phyloP scores from a whole-genome alignment of 306 rosid species.

The Cicer bijugum region DNA sequence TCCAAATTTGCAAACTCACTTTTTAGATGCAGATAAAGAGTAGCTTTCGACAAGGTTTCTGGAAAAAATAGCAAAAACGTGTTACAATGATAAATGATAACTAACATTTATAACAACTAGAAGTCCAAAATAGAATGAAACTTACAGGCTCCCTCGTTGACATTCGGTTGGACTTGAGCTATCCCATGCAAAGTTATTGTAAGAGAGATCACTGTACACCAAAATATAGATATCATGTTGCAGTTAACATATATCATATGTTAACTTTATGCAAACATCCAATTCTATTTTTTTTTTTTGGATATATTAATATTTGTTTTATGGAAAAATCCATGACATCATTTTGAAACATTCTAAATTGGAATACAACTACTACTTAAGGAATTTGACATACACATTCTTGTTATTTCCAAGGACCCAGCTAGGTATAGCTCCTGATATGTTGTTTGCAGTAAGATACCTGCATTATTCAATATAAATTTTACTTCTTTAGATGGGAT shows the following conservation, averaged over 20 bases:
- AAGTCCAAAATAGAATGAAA: conserved; percentile 40
- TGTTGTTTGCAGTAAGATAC: conserved; percentile 75
- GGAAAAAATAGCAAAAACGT: conserved; percentile 49
- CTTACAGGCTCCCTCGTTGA: conserved; percentile 76
- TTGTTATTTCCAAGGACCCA: conserved; percentile 67
- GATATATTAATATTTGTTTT: no score
- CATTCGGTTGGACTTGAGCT: conserved; percentile 72
- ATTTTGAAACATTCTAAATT: no score
- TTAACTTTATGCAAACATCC: conserved; percentile 18
- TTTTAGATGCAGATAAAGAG: conserved; percentile 58
- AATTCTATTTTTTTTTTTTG: no score
- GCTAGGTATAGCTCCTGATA: conserved; percentile 68
- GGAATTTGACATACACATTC: conserved; percentile 56
- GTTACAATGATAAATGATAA: conserved; percentile 33
- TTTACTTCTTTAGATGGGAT: conserved; percentile 1
- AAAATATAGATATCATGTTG: conserved; percentile 39
- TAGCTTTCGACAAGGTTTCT: conserved; percentile 89
- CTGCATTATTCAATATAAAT: conserved; percentile 51
- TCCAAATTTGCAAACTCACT: conserved; percentile 55
- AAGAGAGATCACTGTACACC: conserved; percentile 79
- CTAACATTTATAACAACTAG: not conserved
- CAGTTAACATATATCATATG: not conserved
- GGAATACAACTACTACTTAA: not conserved
- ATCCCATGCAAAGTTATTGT: conserved; percentile 82
- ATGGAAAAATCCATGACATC: no score